Percentiles rank a stretch among this genome's conserved stretches.
phyloP scores from a whole-genome alignment of 345 rosid species.

The Cardiospermum halicacabum region DNA sequence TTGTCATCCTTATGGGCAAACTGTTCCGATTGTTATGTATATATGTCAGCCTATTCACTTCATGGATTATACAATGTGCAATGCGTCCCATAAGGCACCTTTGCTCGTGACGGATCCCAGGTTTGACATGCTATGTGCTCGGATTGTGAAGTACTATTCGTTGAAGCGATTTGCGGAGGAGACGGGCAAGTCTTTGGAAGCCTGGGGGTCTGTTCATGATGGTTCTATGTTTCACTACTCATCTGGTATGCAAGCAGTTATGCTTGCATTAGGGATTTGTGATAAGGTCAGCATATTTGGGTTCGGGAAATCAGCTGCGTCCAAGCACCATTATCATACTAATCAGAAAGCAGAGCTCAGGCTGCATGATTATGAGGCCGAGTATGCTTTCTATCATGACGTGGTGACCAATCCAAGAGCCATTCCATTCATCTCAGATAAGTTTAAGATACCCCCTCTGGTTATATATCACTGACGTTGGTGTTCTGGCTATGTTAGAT shows the following conservation, averaged over 20 bases:
- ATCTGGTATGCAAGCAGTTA: conserved; percentile 87
- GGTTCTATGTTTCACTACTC: conserved; percentile 86
- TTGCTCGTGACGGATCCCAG: conserved; percentile 72
- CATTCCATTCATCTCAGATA: conserved; percentile 63
- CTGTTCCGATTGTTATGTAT: conserved; percentile 69
- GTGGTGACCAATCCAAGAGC: conserved; percentile 47
- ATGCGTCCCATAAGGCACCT: conserved; percentile 50
- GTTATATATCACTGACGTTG: conserved; percentile 59
- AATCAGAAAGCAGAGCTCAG: conserved; percentile 79
- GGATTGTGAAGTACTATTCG: conserved; percentile 85
- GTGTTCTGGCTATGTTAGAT: conserved; percentile 12
- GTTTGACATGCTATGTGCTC: conserved; percentile 67
- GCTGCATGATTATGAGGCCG: conserved; percentile 85
- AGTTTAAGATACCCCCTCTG: conserved; percentile 63
- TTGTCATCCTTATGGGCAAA: conserved; percentile 79
- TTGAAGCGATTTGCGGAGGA: conserved; percentile 52
- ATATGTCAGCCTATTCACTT: conserved; percentile 83
- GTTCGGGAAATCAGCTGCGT: conserved; percentile 61
- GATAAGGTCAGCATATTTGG: conserved; percentile 80
- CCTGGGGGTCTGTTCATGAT: conserved; percentile 66
- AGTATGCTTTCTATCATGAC: conserved; percentile 64
- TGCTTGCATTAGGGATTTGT: conserved; percentile 74
- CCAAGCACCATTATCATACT: conserved; percentile 87
- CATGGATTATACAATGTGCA: conserved; percentile 72
- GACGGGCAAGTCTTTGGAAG: conserved; percentile 41